Base-by-base conservation (phyloP, 2,329 filamentous ascomycete species). In the Amesomyces nigricolor region DNA sequence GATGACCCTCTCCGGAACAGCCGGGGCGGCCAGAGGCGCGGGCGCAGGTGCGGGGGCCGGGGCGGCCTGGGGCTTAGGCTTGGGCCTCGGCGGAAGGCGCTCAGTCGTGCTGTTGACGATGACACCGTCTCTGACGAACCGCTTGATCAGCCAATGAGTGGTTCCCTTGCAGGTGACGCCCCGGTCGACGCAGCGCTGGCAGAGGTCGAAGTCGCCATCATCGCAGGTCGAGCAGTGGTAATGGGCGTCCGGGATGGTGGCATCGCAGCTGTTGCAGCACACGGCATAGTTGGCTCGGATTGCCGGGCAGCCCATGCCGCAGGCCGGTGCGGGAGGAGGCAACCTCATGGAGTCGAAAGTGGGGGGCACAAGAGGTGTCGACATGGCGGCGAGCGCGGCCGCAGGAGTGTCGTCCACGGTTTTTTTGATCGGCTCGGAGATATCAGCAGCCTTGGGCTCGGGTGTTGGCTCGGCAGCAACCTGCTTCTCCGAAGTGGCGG, bases 191-290 rank as follows among this genome's bases (percentile, higher is more conserved):
- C 94, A 99, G 5, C 76, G 71, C 61, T 85, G 80, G 77, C 95
- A 99, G 30, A 99, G 81, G 67, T 99, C 94, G 66, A 91, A 99
- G 70, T 99, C 94, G 40, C 92, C 94, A 55, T 87, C 83, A 61
- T 97, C 90, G 68, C 94, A 99, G 56, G 88, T 89, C 62, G 88
- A 88, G 77, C 95, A 99, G 74, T 99, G 94, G 72, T 89, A 99
- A 72, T 99, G 92, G 50, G 84, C 81, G 64, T 90, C 85, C 29
- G 86, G 81, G 65, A 96, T 90, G 42, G 85, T 82, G 58, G 76
- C 78, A 63, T 90, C 87, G 72, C 94, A 99, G 69, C 83, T 81
- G 75, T 99, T 97, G 81, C 94, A 99, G 77, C 89, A 95, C 44
- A 99, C 91, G 11, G 88, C 88, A 72, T 91, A 96, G 46, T 80